phyloP scores from a whole-genome alignment of 305 asterid species.

The Fraxinus angustifolia region DNA sequence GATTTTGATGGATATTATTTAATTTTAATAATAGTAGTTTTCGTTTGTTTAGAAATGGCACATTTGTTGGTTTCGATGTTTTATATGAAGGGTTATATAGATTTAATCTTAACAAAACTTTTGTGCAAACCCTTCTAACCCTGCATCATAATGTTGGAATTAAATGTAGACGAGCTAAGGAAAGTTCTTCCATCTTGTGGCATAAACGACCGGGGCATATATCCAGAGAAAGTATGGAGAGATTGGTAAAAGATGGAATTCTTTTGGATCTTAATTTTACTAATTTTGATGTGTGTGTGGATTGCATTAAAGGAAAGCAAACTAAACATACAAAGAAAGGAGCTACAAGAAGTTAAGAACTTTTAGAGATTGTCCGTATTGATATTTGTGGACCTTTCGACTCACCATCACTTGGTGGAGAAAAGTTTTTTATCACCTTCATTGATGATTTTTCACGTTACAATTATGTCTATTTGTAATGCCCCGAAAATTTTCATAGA shows the following conservation, averaged over 20 bases:
- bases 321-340: background rate
- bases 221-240: background rate
- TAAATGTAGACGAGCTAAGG: background rate
- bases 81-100: background rate
- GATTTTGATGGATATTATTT: too few species aligned
- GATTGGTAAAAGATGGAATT: background rate
- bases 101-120: background rate
- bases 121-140: background rate
- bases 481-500: too few species aligned
- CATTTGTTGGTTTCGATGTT: background rate
- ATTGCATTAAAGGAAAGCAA: background rate
- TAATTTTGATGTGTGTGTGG: background rate
- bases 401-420: background rate
- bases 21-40: background rate
- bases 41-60: background rate
- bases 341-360: background rate
- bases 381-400: background rate
- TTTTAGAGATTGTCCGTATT: background rate
- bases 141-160: background rate
- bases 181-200: background rate
- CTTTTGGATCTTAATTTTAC: background rate
- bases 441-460: background rate
- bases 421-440: background rate
- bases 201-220: background rate
- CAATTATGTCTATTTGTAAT: background rate